Evolutionary conservation across 495 filamentous ascomycete species (phyloP), one percentile per base, ranked within the genome.

Genomic region (Cercophora scortea): DNA sequence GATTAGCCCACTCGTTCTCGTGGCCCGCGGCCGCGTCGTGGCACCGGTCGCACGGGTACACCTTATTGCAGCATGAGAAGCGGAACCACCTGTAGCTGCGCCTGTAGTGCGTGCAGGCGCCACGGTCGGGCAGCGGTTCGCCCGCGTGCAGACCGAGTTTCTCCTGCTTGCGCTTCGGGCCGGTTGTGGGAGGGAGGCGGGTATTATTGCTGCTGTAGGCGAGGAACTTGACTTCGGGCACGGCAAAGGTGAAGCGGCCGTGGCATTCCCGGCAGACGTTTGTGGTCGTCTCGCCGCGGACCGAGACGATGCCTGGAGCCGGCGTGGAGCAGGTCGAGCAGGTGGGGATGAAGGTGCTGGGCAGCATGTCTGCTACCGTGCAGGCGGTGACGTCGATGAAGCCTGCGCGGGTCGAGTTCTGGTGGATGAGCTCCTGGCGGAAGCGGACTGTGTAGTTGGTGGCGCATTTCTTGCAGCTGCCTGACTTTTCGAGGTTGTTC

Each of bases 11-110:
- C 69, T 95, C 90, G 52, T 87, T 84, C 0, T 77, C 74, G 65
- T 95, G 90, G 38, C 85, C 83, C 52, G 80, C 79, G 11, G 65
- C 76, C 12, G 69, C 78, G 59, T 96, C 89, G 58, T 96, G 90
- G 65, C 90, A 96, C 76, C 76, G 78, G 59, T 95, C 90, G 66
- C 90, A 95, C 4, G 88, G 77, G 55, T 86, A 88, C 10, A 93
- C 77, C 19, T 69, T 71, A 11, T 59, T 61, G 62, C 75, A 78
- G 61, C 77, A 80, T 49, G 68, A 69, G 61, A 85, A 91, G 55
- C 88, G 72, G 66, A 96, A 95, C 90, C 90, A 95, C 11, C 90
- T 80, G 62, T 86, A 88, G 50, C 81, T 85, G 58, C 89, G 89
- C 4, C 75, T 67, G 64, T 95, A 95, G 60, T 96, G 90, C 34